Base-by-base conservation (phyloP, 768 basidiomycete genomes). In the Mycena vulgaris region DNA sequence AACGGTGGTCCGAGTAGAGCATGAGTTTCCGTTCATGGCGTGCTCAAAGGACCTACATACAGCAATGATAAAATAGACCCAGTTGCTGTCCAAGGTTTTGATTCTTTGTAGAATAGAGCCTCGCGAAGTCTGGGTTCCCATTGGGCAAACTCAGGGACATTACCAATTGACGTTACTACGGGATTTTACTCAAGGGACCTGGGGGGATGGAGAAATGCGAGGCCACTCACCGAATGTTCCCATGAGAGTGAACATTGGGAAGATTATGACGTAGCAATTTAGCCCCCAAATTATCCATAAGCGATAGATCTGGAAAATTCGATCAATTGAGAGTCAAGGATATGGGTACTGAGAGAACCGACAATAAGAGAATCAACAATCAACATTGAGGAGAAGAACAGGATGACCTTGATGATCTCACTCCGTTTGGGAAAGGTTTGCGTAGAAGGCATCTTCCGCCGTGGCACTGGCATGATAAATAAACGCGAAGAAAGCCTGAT, bases 261-360 rank as follows among this genome's bases (percentile, higher is more conserved):
- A 63, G 33, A 73, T 63, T 2, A 58, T 25, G 13, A 73, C 27
- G 8, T 45, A 23, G 1, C 30, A 28, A n/a, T 67, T 66, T 37
- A 55, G 31, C 1, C 51, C 53, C 58, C 69, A 73, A n/a, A 70
- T 48, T 21, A 70, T 37, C 84, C 10, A 87, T 73, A 27, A 78
- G 78, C 86, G 85, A 85, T n/a, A 86, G 75, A 64, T 83, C 84
- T 78, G 84, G 80, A n/a, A n/a, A n/a, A n/a, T n/a, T n/a, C n/a
- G n/a, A n/a, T n/a, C n/a, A n/a, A n/a, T n/a, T n/a, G n/a, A n/a
- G n/a, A n/a, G n/a, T n/a, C n/a, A n/a, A n/a, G n/a, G n/a, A n/a
- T n/a, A n/a, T n/a, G n/a, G n/a, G n/a, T n/a, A n/a, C n/a, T n/a
- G n/a, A n/a, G 25, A 23, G 19, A 7, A 57, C 65, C 13, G 30